Conservation (phyloP, 23 red algal genomes). For the Gracilaria gracilis region DNA sequence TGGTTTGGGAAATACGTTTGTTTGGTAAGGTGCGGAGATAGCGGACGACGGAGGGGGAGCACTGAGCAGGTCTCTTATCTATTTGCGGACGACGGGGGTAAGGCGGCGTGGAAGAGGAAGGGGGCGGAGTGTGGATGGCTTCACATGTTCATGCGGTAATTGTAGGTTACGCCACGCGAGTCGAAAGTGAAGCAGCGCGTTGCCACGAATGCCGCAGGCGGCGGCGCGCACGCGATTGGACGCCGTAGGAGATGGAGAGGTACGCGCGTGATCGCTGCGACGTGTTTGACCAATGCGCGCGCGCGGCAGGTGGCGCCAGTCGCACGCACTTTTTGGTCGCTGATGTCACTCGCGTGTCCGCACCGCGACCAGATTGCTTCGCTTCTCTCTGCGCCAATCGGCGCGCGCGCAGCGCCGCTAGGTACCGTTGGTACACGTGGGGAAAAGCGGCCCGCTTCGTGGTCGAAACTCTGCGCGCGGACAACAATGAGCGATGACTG, state of each 20-base stretch:
- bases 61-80: neutral
- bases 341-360: neutral
- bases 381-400: neutral
- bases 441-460: too few species aligned
- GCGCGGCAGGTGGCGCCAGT: neutral
- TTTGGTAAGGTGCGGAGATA: neutral
- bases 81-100: too few species aligned
- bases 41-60: neutral
- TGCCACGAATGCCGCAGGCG: too few species aligned
- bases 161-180: neutral
- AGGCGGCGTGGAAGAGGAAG: too few species aligned
- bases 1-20: neutral
- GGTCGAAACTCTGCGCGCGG: neutral
- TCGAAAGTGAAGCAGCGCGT: neutral
- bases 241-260: too few species aligned
- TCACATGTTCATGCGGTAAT: too few species aligned
- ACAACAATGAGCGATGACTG: too few species aligned
- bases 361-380: too few species aligned
- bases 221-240: too few species aligned
- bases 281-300: neutral
- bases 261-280: too few species aligned
- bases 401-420: neutral
- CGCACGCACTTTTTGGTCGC: neutral
- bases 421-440: neutral
- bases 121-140: too few species aligned